These are phyloP conservation scores for Ustilago shanxiensis DNA, from an alignment of 1,284 basidiomycete genomes.

Conservation along the genomic window DNA sequence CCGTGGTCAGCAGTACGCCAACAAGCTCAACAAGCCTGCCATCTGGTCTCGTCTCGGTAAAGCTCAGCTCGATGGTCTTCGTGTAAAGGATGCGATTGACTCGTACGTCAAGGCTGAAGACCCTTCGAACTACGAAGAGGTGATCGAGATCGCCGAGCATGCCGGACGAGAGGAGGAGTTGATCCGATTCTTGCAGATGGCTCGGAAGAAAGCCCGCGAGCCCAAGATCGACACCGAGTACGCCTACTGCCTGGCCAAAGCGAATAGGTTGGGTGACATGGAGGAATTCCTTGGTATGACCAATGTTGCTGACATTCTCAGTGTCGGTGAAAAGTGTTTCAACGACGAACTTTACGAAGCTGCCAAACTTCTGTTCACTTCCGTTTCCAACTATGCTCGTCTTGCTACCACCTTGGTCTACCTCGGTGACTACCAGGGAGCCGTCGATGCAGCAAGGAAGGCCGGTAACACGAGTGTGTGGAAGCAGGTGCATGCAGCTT, in stretches of 20 bases:
- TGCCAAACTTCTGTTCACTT: constrained; percentile 92
- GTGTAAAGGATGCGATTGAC: constrained; percentile 98
- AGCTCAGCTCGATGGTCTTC: constrained; percentile 97
- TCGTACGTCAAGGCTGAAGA: constrained; percentile 99
- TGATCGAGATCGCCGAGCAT: constrained; percentile 94
- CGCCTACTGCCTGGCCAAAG: constrained; percentile 69
- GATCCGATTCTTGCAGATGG: constrained; percentile 98
- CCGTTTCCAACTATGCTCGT: constrained; percentile 98
- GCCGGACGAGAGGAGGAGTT: constrained; percentile 99
- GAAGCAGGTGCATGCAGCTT: constrained; percentile 99
- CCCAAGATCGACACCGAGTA: constrained; percentile 93
- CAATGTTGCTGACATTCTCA: constrained; percentile 95
- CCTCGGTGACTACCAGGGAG: constrained; percentile 95
- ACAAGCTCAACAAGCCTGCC: constrained; percentile 95
- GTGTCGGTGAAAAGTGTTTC: constrained; percentile 99
- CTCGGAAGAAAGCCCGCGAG: constrained; percentile 96
- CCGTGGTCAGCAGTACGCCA: constrained; percentile 94
- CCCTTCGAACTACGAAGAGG: constrained; percentile 92
- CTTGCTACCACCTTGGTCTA: constrained; percentile 98
- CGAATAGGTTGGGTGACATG: constrained; percentile 75
- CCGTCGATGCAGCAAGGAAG: constrained; percentile 97
- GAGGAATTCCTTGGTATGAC: constrained; percentile 99
- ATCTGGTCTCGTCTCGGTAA: constrained; percentile 98
- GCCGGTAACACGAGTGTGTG: constrained; percentile 99
- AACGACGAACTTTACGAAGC: constrained; percentile 98